Percentiles rank a stretch among this genome's conserved stretches.
Conservation (phyloP, 805 yeast species). For the Barnettozyma populi region DNA sequence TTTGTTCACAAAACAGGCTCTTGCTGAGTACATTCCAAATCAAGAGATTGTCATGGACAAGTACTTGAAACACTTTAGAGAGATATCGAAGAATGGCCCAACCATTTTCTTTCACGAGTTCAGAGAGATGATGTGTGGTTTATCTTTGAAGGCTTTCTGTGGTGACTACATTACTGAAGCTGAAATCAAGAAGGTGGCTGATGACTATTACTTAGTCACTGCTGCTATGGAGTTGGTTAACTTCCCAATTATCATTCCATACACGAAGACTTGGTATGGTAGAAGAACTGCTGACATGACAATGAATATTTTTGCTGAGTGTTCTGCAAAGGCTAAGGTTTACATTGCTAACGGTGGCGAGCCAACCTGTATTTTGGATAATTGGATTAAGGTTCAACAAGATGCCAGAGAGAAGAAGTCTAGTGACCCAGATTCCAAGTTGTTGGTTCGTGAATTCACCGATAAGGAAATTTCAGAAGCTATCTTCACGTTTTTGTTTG, state of each 20-base stretch:
- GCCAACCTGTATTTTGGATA: slow-evolving; percentile 89
- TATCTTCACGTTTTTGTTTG: slow-evolving; percentile 92
- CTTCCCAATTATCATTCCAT: slow-evolving; percentile 95
- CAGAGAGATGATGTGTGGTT: slow-evolving; percentile 94
- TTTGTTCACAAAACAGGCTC: slow-evolving; percentile 77
- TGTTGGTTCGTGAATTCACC: slow-evolving; percentile 73
- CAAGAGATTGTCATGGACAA: slow-evolving; percentile 81
- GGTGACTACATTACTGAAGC: slow-evolving; percentile 92
- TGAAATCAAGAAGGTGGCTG: slow-evolving; percentile 83
- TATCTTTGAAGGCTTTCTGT: slow-evolving; percentile 89
- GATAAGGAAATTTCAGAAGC: slow-evolving; percentile 94
- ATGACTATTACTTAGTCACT: slow-evolving; percentile 86
- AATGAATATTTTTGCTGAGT: slow-evolving; percentile 82
- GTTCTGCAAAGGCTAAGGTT: slow-evolving; percentile 84
- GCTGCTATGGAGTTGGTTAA: slow-evolving; percentile 96
- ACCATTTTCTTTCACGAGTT: slow-evolving; percentile 83
- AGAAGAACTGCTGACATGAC: slow-evolving; percentile 88
- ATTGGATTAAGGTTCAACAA: slow-evolving; percentile 86
- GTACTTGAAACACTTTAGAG: slow-evolving; percentile 64
- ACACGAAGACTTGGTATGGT: slow-evolving; percentile 98
- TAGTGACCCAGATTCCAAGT: slow-evolving; percentile 46
- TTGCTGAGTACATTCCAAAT: slow-evolving; percentile 77
- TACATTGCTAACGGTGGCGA: slow-evolving; percentile 72
- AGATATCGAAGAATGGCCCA: slow-evolving; percentile 56
- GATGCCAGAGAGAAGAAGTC: slow-evolving; percentile 51